Evolutionary conservation across 768 basidiomycete species (phyloP).

Genomic region (Flagelloscypha sp.): DNA sequence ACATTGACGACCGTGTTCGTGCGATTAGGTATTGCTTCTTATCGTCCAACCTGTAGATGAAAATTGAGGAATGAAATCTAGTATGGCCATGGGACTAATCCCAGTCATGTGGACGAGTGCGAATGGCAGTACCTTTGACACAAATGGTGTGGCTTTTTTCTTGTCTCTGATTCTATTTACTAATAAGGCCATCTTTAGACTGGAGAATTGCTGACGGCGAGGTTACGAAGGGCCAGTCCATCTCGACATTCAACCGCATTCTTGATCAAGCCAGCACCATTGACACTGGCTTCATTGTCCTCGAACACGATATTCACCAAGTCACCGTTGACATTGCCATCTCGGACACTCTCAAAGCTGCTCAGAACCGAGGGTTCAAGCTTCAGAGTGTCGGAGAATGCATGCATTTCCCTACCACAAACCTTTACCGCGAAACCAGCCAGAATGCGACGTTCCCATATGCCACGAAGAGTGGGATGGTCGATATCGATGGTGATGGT

Average conservation of each 20-base stretch:
- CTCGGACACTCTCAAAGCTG: slow-evolving; percentile 57
- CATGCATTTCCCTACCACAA: slow-evolving; percentile 31
- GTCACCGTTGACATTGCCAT: slow-evolving; percentile 63
- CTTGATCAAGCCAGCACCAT: slow-evolving; percentile 38
- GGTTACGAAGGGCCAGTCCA: slow-evolving; percentile 36
- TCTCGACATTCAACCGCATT: slow-evolving; percentile 44
- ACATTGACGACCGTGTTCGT: slow-evolving; percentile 61
- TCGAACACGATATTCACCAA: slow-evolving; percentile 53
- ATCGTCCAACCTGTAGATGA: too few relatives aligned
- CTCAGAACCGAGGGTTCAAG: slow-evolving; percentile 27
- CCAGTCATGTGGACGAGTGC: slow-evolving; percentile 60
- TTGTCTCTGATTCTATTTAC: background rate
- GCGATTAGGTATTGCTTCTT: too few relatives aligned
- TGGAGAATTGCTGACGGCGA: slow-evolving; percentile 57
- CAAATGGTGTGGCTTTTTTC: slow-evolving; percentile 28
- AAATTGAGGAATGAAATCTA: too few relatives aligned
- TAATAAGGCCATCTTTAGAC: slow-evolving; percentile 23
- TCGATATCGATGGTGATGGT: too few relatives aligned
- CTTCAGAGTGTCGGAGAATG: slow-evolving; percentile 51
- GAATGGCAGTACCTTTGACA: slow-evolving; percentile 34
- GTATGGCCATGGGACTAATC: slow-evolving; percentile 55
- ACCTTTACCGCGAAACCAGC: slow-evolving; percentile 58
- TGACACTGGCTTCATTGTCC: slow-evolving; percentile 49
- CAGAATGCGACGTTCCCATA: slow-evolving; percentile 37
- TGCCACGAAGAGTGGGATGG: slow-evolving; percentile 22